phyloP scores from a whole-genome alignment of 2,329 filamentous ascomycete genomes.

The Alternaria arborescens region DNA sequence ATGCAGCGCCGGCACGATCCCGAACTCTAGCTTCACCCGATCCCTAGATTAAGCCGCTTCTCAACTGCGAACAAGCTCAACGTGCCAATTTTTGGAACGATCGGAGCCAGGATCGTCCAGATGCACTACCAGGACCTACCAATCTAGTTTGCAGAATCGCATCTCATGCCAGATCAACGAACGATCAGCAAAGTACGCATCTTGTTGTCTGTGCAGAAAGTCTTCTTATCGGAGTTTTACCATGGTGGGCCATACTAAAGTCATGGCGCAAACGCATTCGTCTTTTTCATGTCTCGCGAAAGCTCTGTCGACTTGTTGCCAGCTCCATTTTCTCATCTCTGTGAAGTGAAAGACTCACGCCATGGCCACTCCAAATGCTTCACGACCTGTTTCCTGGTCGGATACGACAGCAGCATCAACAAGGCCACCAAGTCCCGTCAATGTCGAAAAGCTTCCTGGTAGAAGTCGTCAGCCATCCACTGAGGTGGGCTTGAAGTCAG shows the following conservation, averaged over 20 bases:
- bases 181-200: no score
- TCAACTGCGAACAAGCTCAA: background rate
- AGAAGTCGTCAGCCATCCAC: background rate
- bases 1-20: background rate
- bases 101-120: background rate
- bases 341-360: background rate
- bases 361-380: background rate
- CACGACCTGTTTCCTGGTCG: slow-evolving; percentile 6
- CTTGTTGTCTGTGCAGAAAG: background rate
- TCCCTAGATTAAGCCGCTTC: background rate
- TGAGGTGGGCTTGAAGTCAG: background rate
- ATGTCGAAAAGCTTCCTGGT: slow-evolving; percentile 3
- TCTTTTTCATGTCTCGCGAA: background rate
- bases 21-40: background rate
- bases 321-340: background rate
- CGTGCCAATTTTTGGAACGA: background rate
- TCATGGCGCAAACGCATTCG: background rate
- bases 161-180: background rate
- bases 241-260: background rate
- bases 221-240: background rate
- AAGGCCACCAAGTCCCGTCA: slow-evolving; percentile 12
- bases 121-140: background rate
- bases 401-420: slow-evolving; percentile 16
- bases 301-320: background rate
- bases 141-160: background rate